phyloP scores from a whole-genome alignment of 192 early-diverging fungal genomes.

The Backusella luteola region DNA sequence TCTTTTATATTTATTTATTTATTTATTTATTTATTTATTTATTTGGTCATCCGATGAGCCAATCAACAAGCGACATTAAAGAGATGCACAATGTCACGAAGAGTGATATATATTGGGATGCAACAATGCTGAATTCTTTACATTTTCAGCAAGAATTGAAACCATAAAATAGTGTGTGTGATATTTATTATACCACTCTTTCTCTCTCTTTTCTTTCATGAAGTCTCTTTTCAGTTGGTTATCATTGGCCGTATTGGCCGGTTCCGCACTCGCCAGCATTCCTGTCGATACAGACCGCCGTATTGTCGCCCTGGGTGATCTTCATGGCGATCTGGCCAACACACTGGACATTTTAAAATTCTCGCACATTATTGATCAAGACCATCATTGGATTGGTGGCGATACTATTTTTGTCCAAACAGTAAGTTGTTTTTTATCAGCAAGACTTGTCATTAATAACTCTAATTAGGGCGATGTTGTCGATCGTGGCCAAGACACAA shows the following conservation, averaged over 20 bases:
- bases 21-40: background rate
- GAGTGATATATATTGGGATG: no score
- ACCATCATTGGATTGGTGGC: conserved; percentile 58
- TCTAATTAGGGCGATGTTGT: conserved; percentile 65
- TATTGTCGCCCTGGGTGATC: conserved; percentile 68
- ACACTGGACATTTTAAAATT: conserved; percentile 52
- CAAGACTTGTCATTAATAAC: background rate
- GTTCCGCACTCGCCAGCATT: background rate
- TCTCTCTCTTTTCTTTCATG: background rate
- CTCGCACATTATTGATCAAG: conserved; percentile 57
- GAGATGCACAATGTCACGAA: no score
- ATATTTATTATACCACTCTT: background rate
- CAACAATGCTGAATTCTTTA: background rate
- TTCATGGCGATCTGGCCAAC: conserved; percentile 64
- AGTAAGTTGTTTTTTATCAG: conserved; percentile 22
- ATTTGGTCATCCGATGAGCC: background rate
- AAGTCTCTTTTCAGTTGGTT: background rate
- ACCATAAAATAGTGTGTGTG: background rate
- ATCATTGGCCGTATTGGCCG: background rate
- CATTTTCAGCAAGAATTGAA: background rate
- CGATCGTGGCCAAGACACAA: conserved; percentile 72
- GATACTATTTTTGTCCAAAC: conserved; percentile 66
- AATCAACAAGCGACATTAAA: background rate
- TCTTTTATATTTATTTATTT: background rate
- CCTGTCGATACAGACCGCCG: conserved; percentile 20